These are phyloP conservation scores for Cryptococcus depauperatus DNA, from an alignment of 1,284 basidiomycete species.

Conservation along the genomic window DNA sequence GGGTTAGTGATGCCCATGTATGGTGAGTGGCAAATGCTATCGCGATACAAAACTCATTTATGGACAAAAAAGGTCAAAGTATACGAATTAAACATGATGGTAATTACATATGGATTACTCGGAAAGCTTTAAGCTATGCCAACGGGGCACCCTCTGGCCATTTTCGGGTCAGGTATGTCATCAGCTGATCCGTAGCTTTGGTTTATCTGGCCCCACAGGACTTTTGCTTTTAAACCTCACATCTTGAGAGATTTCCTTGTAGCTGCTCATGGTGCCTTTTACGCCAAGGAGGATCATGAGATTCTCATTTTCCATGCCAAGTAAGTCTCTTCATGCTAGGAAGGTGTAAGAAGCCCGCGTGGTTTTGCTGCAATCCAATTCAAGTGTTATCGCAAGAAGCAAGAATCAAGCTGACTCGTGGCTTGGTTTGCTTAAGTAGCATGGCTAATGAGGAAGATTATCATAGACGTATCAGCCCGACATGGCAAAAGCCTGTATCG, in stretches of 20 bases:
- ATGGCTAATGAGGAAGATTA: neutral
- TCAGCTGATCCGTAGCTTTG: neutral
- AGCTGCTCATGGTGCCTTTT: constrained; percentile 16
- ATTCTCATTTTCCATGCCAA: constrained; percentile 25
- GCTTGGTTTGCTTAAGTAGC: neutral
- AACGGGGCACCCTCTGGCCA: constrained; percentile 9
- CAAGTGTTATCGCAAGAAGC: neutral
- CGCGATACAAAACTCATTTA: neutral
- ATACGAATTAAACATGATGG: constrained; percentile 13
- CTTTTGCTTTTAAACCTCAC: constrained; percentile 13
- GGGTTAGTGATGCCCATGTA: constrained; percentile 21
- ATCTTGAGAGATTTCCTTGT: constrained; percentile 19
- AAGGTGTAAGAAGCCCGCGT: no score
- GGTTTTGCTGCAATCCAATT: neutral
- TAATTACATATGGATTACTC: constrained; percentile 16
- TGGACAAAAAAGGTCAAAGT: constrained; percentile 4
- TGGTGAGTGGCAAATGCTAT: constrained; percentile 12
- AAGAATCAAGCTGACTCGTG: constrained; percentile 2
- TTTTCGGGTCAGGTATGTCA: constrained; percentile 8
- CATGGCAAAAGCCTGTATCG: constrained; percentile 19
- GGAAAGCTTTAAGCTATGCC: constrained; percentile 5
- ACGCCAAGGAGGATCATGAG: constrained; percentile 19
- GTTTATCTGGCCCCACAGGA: constrained; percentile 7
- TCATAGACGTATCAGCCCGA: constrained; percentile 14
- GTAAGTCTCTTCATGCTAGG: constrained; percentile 8